Evolutionary conservation across 106 monocot genomes (phyloP).

Genomic region (Apostasia shenzhenica): DNA sequence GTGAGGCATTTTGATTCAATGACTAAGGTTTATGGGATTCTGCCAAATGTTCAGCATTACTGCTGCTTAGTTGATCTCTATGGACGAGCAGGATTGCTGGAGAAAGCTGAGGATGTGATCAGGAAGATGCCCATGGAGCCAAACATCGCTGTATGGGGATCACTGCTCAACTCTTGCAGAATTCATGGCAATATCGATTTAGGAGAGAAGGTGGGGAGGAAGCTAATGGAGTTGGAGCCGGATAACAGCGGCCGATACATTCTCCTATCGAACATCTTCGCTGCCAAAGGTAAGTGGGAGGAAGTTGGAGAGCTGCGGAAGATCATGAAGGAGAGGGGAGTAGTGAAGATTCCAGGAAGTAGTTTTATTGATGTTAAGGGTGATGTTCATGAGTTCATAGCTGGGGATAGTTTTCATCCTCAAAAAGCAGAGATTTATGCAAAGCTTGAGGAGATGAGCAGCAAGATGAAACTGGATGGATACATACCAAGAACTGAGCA

Average conservation of each 20-base stretch:
- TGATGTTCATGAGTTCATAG: slow-evolving; percentile 16
- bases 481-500: slow-evolving; percentile 6
- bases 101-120: slow-evolving; percentile 9
- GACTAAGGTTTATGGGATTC: slow-evolving; percentile 10
- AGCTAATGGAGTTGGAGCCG: slow-evolving; percentile 16
- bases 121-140: slow-evolving; percentile 18
- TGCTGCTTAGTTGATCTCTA: slow-evolving; percentile 29
- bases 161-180: slow-evolving; percentile 19
- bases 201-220: slow-evolving; percentile 8
- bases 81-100: slow-evolving; percentile 18
- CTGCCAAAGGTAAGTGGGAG: slow-evolving; percentile 11
- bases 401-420: slow-evolving; percentile 9
- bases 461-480: slow-evolving; percentile 7
- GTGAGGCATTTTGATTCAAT: slow-evolving; percentile 25
- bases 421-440: slow-evolving; percentile 8
- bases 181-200: slow-evolving; percentile 12
- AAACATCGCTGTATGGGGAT: slow-evolving; percentile 15
- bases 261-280: slow-evolving; percentile 27
- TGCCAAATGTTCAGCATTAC: slow-evolving; percentile 18
- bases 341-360: slow-evolving; percentile 21
- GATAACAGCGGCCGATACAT: slow-evolving; percentile 12
- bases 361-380: slow-evolving; percentile 21
- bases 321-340: slow-evolving; percentile 16
- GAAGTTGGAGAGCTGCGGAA: slow-evolving; percentile 18
- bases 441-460: slow-evolving; percentile 14